Evolutionary conservation across 345 rosid species (phyloP), one percentile per base, ranked within the genome.

Genomic region (Citrus australasica): DNA sequence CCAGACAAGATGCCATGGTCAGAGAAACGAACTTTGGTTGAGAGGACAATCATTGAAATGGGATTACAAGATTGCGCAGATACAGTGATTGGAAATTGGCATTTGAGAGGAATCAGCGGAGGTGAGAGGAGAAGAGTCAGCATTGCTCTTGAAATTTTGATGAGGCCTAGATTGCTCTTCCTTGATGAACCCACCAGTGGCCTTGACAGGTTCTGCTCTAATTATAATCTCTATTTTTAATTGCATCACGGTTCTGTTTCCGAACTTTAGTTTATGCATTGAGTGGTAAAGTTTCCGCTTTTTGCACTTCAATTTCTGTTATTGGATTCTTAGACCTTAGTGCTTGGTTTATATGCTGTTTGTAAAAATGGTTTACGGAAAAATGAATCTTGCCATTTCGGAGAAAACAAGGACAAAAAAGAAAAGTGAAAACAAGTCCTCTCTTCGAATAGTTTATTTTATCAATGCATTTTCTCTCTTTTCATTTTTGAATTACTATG

Each of bases 141-240:
- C 88, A 95, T 95, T 27, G 98, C 98, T 73, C 90, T 95, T 38
- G 98, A 95, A 82, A 95, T 95, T 84, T 86, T 95, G 35, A 95
- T 91, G 96, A 90, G 98, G 84, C 98, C 98, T 30, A 85, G 96
- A 83, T 82, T 95, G 85, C 96, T 95, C 59, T 95, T 93, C 80
- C 98, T 95, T 14, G 98, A 95, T 67, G 98, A 95, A 76, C 98
- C 98, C 2, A 95, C 98, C 55, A 95, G 98, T 79, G 98, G 98
- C 55, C 95, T 95, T 72, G 98, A 95, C 86, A 94, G 98, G 98
- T 92, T 67, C 28, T 59, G 61, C 55, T 37, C 51, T 17, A 24
- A 46, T 9, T 0, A 4, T 66, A 8, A 10, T 68, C 30, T 38
- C 2, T 22, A 38, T 35, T 22, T 37, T 68, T 11, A 3, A 30